Percentiles rank a stretch among this genome's conserved stretches.
These are phyloP conservation scores for Croton laevigatus DNA, from an alignment of 441 rosid species.

Conservation along the genomic window DNA sequence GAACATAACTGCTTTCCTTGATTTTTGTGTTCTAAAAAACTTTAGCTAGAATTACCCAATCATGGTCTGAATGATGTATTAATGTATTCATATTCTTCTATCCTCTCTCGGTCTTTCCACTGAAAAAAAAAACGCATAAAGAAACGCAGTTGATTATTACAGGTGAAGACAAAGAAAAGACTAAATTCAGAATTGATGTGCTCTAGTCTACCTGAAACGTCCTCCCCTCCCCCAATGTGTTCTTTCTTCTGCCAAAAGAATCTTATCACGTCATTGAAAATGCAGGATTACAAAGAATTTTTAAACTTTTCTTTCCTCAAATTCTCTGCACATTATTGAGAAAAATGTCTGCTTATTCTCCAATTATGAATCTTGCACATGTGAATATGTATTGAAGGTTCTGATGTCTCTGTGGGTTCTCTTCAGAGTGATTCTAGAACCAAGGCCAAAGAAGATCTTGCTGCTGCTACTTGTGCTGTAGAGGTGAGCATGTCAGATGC, in stretches of 20 bases:
- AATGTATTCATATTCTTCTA: not conserved
- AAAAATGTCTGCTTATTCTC: not conserved
- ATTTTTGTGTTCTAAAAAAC: not conserved
- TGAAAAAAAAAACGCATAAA: not conserved
- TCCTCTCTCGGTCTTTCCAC: not conserved
- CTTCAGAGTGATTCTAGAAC: conserved; percentile 96
- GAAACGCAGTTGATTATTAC: not conserved
- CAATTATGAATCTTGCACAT: not conserved
- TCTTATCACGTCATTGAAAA: not conserved
- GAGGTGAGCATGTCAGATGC: conserved; percentile 46
- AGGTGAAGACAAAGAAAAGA: not conserved
- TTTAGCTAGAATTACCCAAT: not conserved
- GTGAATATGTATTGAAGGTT: not conserved
- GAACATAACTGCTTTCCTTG: not conserved
- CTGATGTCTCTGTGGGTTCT: conserved; percentile 24
- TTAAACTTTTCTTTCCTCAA: not conserved
- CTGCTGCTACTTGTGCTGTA: conserved; percentile 95
- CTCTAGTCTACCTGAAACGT: not conserved
- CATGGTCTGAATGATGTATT: not conserved
- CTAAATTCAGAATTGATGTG: not conserved
- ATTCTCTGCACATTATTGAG: not conserved
- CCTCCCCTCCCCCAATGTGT: not conserved
- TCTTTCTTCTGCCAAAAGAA: not conserved
- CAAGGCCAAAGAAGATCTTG: conserved; percentile 99
- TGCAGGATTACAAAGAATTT: not conserved